Base-by-base conservation (phyloP, 441 rosid genomes). In the Hypseocharis bilobata region DNA sequence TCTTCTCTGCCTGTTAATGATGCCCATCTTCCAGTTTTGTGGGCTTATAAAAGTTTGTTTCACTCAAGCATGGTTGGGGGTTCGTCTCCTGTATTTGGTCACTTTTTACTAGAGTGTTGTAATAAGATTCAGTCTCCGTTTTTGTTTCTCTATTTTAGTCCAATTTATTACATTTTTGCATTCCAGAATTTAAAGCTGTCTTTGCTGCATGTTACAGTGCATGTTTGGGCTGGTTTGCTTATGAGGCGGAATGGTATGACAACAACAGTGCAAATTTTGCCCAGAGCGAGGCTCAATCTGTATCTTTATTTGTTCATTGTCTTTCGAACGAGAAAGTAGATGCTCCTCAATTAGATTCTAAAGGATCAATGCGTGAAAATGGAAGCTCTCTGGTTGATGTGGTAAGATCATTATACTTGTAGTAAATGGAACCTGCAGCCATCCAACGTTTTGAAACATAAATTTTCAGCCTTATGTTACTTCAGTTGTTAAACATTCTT, bases 171-270 rank as follows among this genome's bases (percentile, higher is more conserved):
- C 57, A 16, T n/a, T 60, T 59, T 56, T 67, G 29, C 70, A 57
- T 60, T 66, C 45, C 63, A 47, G 57, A 71, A 40, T 64, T 62
- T 29, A 25, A 65, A 67, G 34, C 72, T 75, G 26, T 52, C 30
- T 67, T 74, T 77, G 66, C 55, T 73, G 59, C 71, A 28, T 81
- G 61, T 72, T 80, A 54, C 84, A 94, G 99, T 86, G 85, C 91
- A 68, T 84, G 92, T 68, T 80, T 94, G 84, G 92, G 96, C 68
- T 94, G 99, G 97, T 94, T 94, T 89, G 92, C 97, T 71, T 83
- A 76, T 84, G 96, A 87, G 81, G 96, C 96, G 22, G 94, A 86
- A 78, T 94, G 93, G 96, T 83, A 61, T 60, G 96, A 93, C 69
- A 79, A 75, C 54, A 84, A 81, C 67, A 74, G 81, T 69, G 69